Base-by-base conservation (phyloP, 805 yeast species). In the Yamadazyma sp. region DNA sequence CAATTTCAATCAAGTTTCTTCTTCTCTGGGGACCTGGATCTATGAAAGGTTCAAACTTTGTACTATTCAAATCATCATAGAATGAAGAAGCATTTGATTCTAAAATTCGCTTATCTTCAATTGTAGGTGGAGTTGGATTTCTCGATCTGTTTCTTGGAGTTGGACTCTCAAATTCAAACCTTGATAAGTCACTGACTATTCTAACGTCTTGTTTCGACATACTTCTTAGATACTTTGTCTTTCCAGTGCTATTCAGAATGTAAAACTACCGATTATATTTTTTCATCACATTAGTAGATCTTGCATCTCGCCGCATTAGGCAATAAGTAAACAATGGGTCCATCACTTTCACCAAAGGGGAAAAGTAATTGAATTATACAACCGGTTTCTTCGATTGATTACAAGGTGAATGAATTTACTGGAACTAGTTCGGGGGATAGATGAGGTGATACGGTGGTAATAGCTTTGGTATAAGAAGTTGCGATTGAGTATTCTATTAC, bases 111-210 rank as follows among this genome's bases (percentile, higher is more conserved):
- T 21, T 32, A 12, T 33, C 28, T 8, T 18, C 25, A 3, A 20
- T 18, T 6, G 60, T 48, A 7, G 58, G 48, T 1, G 67, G 66
- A 6, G 67, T 53, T 2, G 59, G 34, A 31, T 61, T 55, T 42
- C 66, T 40, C 4, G 67, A 58, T 23, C 66, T 41, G 18, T 43
- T 45, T 30, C 56, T 23, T 2, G 62, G 58, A 4, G 47, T 41
- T 3, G 43, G 45, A 15, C 42, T 41, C 17, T 55, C 60, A 33
- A 45, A 53, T 23, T 60, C 60, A 33, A 62, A 64, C 7, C 69
- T 47, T 13, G 66, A 55, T 7, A 49, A 35, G 38, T 61, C 67
- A 38, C 63, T 52, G 7, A 57, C 55, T 10, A 60, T 50, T 19
- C 63, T 43, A 5, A 38, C 43, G 11, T 52, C 57, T 13, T 45